Percentiles rank a stretch among this genome's conserved stretches.
Evolutionary conservation across 148 eudicot species (phyloP).

Genomic region (Silene latifolia): DNA sequence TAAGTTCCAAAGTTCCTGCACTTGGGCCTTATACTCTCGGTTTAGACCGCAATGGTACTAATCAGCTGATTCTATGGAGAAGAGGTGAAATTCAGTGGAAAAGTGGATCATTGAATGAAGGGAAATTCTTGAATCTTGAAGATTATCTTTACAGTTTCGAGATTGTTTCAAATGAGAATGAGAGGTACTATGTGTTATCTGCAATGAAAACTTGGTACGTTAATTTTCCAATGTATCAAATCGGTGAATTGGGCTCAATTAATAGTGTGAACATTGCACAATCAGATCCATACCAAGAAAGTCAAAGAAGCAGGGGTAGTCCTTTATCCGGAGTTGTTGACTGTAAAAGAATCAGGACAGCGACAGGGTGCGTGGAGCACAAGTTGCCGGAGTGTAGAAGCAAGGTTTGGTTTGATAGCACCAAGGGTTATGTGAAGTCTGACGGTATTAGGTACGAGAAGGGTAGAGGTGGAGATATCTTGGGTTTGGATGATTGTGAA

Average conservation of each 20-base stretch:
- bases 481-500: slow-evolving; percentile 34
- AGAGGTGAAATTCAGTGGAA: slow-evolving; percentile 28
- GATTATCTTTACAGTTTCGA: slow-evolving; percentile 22
- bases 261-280: background rate
- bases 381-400: slow-evolving; percentile 30
- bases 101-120: slow-evolving; percentile 28
- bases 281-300: background rate
- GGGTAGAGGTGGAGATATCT: background rate
- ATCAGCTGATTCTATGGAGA: slow-evolving; percentile 29
- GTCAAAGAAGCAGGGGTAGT: background rate
- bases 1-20: slow-evolving; percentile 24
- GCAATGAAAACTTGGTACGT: background rate
- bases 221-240: slow-evolving; percentile 4
- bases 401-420: slow-evolving; percentile 14
- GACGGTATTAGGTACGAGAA: slow-evolving; percentile 16
- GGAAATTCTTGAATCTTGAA: slow-evolving; percentile 20
- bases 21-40: slow-evolving; percentile 29
- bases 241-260: slow-evolving; percentile 2
- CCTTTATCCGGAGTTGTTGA: background rate
- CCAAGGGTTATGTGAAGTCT: slow-evolving; percentile 10
- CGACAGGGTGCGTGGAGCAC: slow-evolving; percentile 26
- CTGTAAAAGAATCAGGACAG: background rate
- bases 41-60: slow-evolving; percentile 15
- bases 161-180: slow-evolving; percentile 24
- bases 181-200: slow-evolving; percentile 22